Percentiles rank a stretch among this genome's conserved stretches.
Conservation (phyloP, 805 yeast species). For the Sugiyamaella lignohabitans region DNA sequence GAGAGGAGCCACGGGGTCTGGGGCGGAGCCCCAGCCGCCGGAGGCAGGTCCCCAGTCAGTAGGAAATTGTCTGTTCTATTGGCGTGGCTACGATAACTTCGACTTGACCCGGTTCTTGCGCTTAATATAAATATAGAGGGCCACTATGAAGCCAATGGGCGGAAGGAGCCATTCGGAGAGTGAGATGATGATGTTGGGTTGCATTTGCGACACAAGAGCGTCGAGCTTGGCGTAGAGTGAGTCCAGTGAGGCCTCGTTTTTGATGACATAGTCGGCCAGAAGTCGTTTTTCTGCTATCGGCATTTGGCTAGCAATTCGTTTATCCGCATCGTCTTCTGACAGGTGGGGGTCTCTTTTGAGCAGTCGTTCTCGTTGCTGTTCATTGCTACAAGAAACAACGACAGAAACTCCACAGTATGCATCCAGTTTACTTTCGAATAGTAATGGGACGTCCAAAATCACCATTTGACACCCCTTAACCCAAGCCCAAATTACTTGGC, state of each 20-base stretch:
- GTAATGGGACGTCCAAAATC: slow-evolving; percentile 80
- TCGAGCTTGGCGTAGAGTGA: slow-evolving; percentile 42
- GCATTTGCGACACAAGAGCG: slow-evolving; percentile 32
- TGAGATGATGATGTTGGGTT: slow-evolving; percentile 33
- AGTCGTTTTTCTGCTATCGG: slow-evolving; percentile 47
- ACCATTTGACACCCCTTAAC: slow-evolving; percentile 52
- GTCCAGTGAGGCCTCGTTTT: slow-evolving; percentile 48
- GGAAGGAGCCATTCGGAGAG: slow-evolving; percentile 30
- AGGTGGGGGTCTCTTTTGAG: slow-evolving; percentile 61
- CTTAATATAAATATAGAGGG: slow-evolving; percentile 7
- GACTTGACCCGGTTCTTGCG: not conserved
- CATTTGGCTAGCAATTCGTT: slow-evolving; percentile 76
- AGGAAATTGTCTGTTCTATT: not conserved
- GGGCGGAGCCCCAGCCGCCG: not conserved
- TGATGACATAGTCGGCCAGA: slow-evolving; percentile 60
- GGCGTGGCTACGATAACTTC: not conserved
- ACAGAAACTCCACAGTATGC: slow-evolving; percentile 62
- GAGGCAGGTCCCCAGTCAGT: no score
- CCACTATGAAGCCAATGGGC: slow-evolving; percentile 30
- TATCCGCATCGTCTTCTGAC: slow-evolving; percentile 55
- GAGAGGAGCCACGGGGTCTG: not conserved
- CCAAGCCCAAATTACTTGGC: slow-evolving; percentile 53
- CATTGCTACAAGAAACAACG: slow-evolving; percentile 56
- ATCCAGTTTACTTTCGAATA: slow-evolving; percentile 75
- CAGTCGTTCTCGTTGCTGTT: slow-evolving; percentile 58